Evolutionary conservation across 73 alveolate species (phyloP).

Genomic region (Halteria grandinella): DNA sequence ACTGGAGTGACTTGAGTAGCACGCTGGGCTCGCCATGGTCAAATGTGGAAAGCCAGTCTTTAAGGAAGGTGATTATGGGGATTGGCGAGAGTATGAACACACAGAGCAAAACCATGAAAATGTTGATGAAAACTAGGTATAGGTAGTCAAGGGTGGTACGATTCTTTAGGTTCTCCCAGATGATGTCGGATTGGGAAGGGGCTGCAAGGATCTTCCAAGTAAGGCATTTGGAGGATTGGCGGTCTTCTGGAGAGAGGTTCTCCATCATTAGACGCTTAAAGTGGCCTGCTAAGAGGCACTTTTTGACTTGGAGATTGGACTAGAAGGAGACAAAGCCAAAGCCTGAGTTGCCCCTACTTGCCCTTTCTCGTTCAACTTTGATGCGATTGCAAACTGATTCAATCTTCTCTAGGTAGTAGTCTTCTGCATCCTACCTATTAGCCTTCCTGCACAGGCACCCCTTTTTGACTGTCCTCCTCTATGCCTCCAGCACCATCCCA

Average conservation of each 20-base stretch:
- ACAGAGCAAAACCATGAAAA: constrained; percentile 2
- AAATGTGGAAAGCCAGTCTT: background rate
- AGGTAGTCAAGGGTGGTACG: background rate
- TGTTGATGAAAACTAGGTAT: background rate
- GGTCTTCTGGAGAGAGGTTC: constrained; percentile 10
- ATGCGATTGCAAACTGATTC: too few species aligned
- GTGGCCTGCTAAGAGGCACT: background rate
- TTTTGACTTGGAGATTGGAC: constrained; percentile 23
- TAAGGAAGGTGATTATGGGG: constrained; percentile 22
- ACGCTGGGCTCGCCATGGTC: background rate
- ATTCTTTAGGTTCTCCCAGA: constrained; percentile 26
- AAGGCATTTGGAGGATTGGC: background rate
- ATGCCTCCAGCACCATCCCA: constrained; percentile 32
- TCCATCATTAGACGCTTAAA: background rate
- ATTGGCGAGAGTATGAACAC: constrained; percentile 27
- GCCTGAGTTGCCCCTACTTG: constrained; percentile 8
- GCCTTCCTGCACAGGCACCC: constrained; percentile 14
- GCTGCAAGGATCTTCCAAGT: constrained; percentile 18
- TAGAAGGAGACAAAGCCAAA: constrained; percentile 34
- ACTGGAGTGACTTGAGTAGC: background rate
- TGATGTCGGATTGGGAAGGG: constrained; percentile 44
- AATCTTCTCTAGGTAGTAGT: too few species aligned
- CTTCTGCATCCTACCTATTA: too few species aligned
- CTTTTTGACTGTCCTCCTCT: constrained; percentile 21
- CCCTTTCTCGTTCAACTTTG: constrained; percentile 2